A percentile compares a stretch with the other conserved stretches of the same genome.
Conservation (phyloP, 208 protist species). For the Leishmania martiniquensis region DNA sequence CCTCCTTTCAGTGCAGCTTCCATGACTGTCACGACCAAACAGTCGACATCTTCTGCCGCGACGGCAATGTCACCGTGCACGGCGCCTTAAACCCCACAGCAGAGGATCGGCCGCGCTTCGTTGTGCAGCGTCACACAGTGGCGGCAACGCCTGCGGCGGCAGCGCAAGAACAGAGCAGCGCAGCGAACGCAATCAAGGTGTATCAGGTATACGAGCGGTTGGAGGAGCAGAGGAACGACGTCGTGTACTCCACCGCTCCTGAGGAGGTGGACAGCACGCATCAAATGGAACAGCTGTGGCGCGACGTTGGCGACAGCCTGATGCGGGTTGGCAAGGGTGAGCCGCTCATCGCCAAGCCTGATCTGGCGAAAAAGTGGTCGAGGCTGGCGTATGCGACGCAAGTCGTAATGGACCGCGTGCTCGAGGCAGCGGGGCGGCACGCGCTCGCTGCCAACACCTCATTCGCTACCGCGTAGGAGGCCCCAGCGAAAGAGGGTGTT, state of each 20-base stretch:
- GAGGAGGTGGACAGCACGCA: constrained; percentile 42
- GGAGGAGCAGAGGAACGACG: constrained; percentile 23
- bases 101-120: constrained; percentile 41
- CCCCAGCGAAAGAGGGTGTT: neutral
- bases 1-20: constrained; percentile 69
- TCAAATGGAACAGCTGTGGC: constrained; percentile 74
- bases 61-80: constrained; percentile 57
- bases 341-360: constrained; percentile 47
- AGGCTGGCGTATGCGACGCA: constrained; percentile 58
- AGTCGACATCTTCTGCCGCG: constrained; percentile 48
- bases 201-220: constrained; percentile 32
- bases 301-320: constrained; percentile 56
- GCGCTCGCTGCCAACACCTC: neutral
- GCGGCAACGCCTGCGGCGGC: constrained; percentile 18
- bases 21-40: constrained; percentile 56
- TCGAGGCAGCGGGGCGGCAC: constrained; percentile 49
- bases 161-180: constrained; percentile 22
- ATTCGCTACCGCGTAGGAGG: neutral
- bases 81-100: constrained; percentile 67
- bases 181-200: constrained; percentile 11
- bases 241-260: constrained; percentile 27
- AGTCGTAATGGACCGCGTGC: constrained; percentile 53
- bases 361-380: constrained; percentile 52
- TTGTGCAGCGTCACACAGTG: constrained; percentile 17
- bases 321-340: constrained; percentile 44